A percentile compares a stretch with the other conserved stretches of the same genome.
Conservation (phyloP, 1,284 basidiomycete genomes). For the Malassezia japonica region DNA sequence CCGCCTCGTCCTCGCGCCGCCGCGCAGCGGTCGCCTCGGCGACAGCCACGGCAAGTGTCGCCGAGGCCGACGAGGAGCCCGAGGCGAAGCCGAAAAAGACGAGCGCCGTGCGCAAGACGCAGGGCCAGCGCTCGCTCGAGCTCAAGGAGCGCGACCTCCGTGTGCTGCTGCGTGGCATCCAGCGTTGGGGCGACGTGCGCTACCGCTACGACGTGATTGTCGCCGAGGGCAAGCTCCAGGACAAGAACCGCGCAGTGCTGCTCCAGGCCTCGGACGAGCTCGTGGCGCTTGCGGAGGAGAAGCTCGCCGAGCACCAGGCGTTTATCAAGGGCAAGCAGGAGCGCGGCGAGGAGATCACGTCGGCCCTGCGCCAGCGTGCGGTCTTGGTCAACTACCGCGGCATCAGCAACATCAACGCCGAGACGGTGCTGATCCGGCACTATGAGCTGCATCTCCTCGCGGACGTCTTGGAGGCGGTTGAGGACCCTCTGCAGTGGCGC, state of each 20-base stretch:
- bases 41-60: neutral
- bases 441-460: conserved; percentile 82
- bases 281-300: conserved; percentile 70
- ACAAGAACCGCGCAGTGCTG: conserved; percentile 89
- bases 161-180: conserved; percentile 84
- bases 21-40: conserved; percentile 15
- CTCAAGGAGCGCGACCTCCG: conserved; percentile 94
- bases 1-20: conserved; percentile 53
- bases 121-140: conserved; percentile 85
- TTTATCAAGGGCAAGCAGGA: conserved; percentile 50
- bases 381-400: conserved; percentile 81
- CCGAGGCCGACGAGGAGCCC: conserved; percentile 60
- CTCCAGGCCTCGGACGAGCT: conserved; percentile 86
- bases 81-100: conserved; percentile 52
- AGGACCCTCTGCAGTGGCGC: conserved; percentile 69
- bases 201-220: conserved; percentile 90
- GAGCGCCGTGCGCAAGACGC: conserved; percentile 56
- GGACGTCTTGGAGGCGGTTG: conserved; percentile 53
- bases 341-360: conserved; percentile 61
- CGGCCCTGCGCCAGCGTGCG: conserved; percentile 71
- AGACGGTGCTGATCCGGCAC: conserved; percentile 82
- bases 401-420: conserved; percentile 90
- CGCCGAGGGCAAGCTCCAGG: conserved; percentile 77
- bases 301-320: conserved; percentile 72
- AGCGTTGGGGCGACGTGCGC: conserved; percentile 94